These are phyloP conservation scores for Fusarium sp. DNA, from an alignment of 2,329 filamentous ascomycete genomes.

Conservation along the genomic window DNA sequence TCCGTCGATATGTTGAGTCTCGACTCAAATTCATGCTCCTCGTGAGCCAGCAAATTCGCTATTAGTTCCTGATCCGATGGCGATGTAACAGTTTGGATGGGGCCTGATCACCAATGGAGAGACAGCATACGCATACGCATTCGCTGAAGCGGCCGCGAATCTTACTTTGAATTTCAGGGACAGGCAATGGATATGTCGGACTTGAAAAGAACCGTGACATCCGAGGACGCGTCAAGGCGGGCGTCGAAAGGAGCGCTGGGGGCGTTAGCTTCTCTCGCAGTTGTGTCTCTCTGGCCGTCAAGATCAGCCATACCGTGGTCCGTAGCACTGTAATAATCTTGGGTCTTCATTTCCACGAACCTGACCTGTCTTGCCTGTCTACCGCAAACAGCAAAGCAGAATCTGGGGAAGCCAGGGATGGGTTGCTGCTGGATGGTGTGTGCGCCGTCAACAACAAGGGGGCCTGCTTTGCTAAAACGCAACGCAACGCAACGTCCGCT, in stretches of 20 bases:
- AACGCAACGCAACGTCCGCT: constrained; percentile 41
- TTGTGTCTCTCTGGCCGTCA: background rate
- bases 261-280: constrained; percentile 16
- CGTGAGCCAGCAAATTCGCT: constrained; percentile 5
- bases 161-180: constrained; percentile 39
- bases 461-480: constrained; percentile 35
- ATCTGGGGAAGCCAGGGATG: constrained; percentile 55
- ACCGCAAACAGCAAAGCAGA: constrained; percentile 45
- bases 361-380: constrained; percentile 12
- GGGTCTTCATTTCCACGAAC: constrained; percentile 34
- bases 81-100: constrained; percentile 34
- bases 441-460: constrained; percentile 49
- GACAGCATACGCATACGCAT: constrained; percentile 16
- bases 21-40: constrained; percentile 23
- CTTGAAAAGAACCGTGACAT: constrained; percentile 31
- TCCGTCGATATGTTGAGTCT: constrained; percentile 27
- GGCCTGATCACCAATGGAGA: constrained; percentile 32
- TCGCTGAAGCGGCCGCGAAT: constrained; percentile 36
- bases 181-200: constrained; percentile 19
- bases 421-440: constrained; percentile 49
- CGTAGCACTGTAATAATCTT: constrained; percentile 3
- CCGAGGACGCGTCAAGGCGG: constrained; percentile 32
- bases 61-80: constrained; percentile 38
- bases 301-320: constrained; percentile 21
- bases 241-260: constrained; percentile 30